Conservation (phyloP, 768 basidiomycete genomes). For the Aureoboletus auriporus region DNA sequence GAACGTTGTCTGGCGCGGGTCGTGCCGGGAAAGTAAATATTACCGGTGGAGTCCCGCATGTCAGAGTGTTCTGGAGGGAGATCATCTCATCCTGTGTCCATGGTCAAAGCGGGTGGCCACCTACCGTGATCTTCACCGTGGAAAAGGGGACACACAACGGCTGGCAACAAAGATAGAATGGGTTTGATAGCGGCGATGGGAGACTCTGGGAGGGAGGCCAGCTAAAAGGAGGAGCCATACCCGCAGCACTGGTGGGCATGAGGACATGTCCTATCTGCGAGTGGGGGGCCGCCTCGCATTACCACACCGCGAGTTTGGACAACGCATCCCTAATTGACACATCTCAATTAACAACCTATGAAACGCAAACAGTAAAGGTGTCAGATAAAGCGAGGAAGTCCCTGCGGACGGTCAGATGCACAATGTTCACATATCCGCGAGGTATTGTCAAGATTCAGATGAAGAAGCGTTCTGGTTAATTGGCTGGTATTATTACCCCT, state of each 20-base stretch:
- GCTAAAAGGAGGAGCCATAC: conserved; percentile 29
- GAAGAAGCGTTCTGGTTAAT: conserved; percentile 13
- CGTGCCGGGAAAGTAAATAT: conserved; percentile 11
- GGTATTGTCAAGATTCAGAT: conserved; percentile 18
- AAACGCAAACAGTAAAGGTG: conserved; percentile 25
- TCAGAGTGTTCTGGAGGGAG: conserved; percentile 7
- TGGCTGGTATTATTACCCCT: conserved; percentile 27
- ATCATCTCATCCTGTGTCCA: conserved; percentile 18
- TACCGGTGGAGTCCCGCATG: conserved; percentile 20
- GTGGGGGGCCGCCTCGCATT: conserved; percentile 16
- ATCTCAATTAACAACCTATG: conserved; percentile 29
- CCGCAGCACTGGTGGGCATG: conserved; percentile 28
- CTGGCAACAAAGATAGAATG: conserved; percentile 11
- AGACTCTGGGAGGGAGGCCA: conserved; percentile 5
- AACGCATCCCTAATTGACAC: conserved; percentile 26
- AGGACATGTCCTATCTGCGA: conserved; percentile 19
- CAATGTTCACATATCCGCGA: conserved; percentile 24
- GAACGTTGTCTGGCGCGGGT: conserved; percentile 13
- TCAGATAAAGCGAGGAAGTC: conserved; percentile 16
- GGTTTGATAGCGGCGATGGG: conserved; percentile 7
- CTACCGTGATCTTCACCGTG: conserved; percentile 28
- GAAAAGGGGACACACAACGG: conserved; percentile 22
- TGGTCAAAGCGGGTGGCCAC: conserved; percentile 10
- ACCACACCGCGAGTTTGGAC: conserved; percentile 27
- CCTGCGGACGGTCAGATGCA: background rate